Conservation (phyloP, 495 filamentous ascomycete species). For the Schizothecium vesticola region DNA sequence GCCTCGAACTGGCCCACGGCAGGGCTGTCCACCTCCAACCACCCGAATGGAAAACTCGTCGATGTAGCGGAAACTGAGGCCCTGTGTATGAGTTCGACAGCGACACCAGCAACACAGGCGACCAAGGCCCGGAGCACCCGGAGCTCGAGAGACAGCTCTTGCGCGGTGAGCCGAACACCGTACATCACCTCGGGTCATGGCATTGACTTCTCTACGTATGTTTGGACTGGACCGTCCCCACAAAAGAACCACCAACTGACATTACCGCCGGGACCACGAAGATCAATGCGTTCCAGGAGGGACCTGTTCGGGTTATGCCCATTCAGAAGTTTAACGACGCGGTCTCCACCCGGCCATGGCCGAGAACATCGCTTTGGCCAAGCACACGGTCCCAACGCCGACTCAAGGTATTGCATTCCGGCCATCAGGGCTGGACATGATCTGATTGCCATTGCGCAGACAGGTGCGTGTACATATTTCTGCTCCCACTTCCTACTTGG, state of each 20-base stretch:
- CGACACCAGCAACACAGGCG: conserved; percentile 78
- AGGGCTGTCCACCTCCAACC: no score
- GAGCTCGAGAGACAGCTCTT: conserved; percentile 73
- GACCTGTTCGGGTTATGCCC: conserved; percentile 46
- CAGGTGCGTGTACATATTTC: conserved; percentile 56
- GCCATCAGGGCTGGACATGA: conserved; percentile 68
- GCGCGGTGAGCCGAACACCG: conserved; percentile 38
- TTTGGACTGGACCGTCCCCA: conserved; percentile 4
- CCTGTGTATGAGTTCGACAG: conserved; percentile 85
- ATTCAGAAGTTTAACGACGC: conserved; percentile 64
- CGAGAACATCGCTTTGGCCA: conserved; percentile 66
- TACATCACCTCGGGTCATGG: conserved; percentile 30
- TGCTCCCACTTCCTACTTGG: no score
- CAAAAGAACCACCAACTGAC: conserved; percentile 14
- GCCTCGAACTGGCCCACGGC: no score
- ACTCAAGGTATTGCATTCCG: conserved; percentile 83
- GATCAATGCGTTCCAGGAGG: conserved; percentile 57
- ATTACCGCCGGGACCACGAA: conserved; percentile 43
- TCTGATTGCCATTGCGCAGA: conserved; percentile 83
- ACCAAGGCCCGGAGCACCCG: conserved; percentile 64
- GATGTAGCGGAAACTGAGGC: no score
- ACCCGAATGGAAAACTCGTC: no score
- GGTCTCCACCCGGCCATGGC: conserved; percentile 81
- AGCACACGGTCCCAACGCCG: conserved; percentile 63
- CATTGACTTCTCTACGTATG: conserved; percentile 47